Conservation (phyloP, 768 basidiomycete species). For the Dioszegia aurantiaca region DNA sequence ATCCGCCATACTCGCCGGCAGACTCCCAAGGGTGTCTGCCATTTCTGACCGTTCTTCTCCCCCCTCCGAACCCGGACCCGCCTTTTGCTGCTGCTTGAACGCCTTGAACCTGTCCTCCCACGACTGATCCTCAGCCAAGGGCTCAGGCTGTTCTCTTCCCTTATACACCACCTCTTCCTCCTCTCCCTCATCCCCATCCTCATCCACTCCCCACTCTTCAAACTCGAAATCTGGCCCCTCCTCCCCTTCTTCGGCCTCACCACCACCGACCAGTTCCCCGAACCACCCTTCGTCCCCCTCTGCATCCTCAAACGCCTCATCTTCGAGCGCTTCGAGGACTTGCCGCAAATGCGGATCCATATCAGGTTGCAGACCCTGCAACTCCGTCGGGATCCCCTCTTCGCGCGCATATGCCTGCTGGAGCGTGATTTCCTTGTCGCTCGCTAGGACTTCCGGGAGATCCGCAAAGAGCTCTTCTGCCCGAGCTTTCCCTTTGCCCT, state of each 20-base stretch:
- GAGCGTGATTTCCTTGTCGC: conserved; percentile 65
- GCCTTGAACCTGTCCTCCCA: conserved; percentile 80
- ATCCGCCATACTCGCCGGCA: conserved; percentile 57
- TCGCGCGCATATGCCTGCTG: conserved; percentile 57
- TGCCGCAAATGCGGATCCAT: conserved; percentile 96
- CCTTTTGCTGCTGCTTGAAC: conserved; percentile 59
- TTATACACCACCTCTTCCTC: conserved; percentile 29
- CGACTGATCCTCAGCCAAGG: conserved; percentile 53
- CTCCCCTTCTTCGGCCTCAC: conserved; percentile 40
- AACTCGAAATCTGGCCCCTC: conserved; percentile 43
- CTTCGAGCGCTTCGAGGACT: conserved; percentile 86
- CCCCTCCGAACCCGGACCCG: conserved; percentile 51
- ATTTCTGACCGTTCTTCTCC: conserved; percentile 50
- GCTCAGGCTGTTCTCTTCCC: conserved; percentile 11
- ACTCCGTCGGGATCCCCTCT: conserved; percentile 73
- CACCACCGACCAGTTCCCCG: conserved; percentile 41
- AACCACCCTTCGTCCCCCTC: conserved; percentile 52
- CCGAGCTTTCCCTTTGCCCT: conserved; percentile 53
- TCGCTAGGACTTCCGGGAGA: conserved; percentile 52
- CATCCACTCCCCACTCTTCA: conserved; percentile 44
- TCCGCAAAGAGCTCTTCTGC: conserved; percentile 53
- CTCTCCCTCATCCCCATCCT: conserved; percentile 44
- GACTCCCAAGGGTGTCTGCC: conserved; percentile 71
- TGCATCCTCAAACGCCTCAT: conserved; percentile 76
- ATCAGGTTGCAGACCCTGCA: conserved; percentile 86